A percentile compares a stretch with the other conserved stretches of the same genome.
Conservation (phyloP, 257 asterid genomes). For the Nicotiana noctiflora region DNA sequence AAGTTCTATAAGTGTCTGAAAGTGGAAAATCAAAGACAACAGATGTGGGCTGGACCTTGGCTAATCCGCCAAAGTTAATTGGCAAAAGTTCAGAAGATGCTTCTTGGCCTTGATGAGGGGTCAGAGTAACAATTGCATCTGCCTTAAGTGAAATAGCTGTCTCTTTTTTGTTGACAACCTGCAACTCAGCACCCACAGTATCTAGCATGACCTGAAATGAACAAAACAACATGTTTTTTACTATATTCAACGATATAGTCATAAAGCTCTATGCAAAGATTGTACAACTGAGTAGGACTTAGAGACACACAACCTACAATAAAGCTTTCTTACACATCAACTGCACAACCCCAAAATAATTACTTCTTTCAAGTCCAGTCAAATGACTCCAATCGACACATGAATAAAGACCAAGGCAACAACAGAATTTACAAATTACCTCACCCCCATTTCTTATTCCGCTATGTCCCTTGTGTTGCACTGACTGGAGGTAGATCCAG, state of each 20-base stretch:
- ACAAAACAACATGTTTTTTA: not conserved
- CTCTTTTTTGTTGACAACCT: slow-evolving; percentile 60
- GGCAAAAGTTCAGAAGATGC: slow-evolving; percentile 60
- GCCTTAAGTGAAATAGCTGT: slow-evolving; percentile 53
- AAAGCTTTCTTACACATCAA: not conserved
- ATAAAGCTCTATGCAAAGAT: not conserved
- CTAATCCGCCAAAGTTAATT: slow-evolving; percentile 57
- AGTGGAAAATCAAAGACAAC: not conserved
- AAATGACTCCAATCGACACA: not conserved
- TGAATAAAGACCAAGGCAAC: not conserved
- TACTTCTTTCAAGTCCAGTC: not conserved
- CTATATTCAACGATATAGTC: not conserved
- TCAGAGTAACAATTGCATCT: slow-evolving; percentile 52
- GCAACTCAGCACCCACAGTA: slow-evolving; percentile 74
- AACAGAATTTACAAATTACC: not conserved
- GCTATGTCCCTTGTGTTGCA: not conserved
- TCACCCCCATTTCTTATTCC: not conserved
- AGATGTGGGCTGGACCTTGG: slow-evolving; percentile 40
- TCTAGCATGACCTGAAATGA: slow-evolving; percentile 65
- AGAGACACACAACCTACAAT: not conserved
- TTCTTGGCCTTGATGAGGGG: slow-evolving; percentile 68
- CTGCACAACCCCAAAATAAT: not conserved
- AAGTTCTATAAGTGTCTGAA: not conserved
- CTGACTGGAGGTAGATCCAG: not conserved
- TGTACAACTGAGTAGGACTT: not conserved